phyloP scores from a whole-genome alignment of 2,329 filamentous ascomycete genomes.

The Sporothrix humicola region DNA sequence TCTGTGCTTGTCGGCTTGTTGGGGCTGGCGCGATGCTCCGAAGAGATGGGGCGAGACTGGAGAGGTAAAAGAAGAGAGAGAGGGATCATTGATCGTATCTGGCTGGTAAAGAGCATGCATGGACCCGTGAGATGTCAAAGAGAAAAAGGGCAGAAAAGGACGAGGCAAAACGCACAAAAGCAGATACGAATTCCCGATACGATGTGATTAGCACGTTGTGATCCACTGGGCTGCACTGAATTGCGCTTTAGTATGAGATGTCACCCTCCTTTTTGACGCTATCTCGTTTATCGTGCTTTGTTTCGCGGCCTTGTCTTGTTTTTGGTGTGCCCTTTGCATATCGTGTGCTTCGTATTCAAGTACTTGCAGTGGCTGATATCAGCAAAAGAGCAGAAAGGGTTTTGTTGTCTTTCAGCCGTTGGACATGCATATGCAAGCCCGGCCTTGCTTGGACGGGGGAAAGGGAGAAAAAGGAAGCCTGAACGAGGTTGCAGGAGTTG shows the following conservation, averaged over 20 bases:
- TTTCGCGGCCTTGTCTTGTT: constrained; percentile 6
- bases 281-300: neutral
- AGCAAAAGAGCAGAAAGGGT: too few relatives aligned
- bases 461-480: neutral
- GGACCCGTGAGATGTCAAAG: constrained; percentile 9
- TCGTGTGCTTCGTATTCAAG: too few relatives aligned
- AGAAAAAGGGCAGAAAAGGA: too few relatives aligned
- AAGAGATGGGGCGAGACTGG: too few relatives aligned
- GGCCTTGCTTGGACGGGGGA: neutral
- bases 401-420: neutral
- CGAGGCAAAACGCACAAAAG: too few relatives aligned
- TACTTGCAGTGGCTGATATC: too few relatives aligned
- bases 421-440: constrained; percentile 19
- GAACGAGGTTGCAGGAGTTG: neutral
- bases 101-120: neutral
- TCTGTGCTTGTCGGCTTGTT: neutral
- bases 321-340: neutral
- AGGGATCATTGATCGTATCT: neutral
- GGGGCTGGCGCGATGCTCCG: neutral
- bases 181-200: constrained; percentile 18
- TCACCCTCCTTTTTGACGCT: neutral
- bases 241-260: neutral
- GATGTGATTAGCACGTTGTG: constrained; percentile 17
- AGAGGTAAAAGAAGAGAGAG: too few relatives aligned
- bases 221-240: neutral